Evolutionary conservation across 805 yeast species (phyloP), one percentile per base, ranked within the genome.

Genomic region (Barnettozyma populi): DNA sequence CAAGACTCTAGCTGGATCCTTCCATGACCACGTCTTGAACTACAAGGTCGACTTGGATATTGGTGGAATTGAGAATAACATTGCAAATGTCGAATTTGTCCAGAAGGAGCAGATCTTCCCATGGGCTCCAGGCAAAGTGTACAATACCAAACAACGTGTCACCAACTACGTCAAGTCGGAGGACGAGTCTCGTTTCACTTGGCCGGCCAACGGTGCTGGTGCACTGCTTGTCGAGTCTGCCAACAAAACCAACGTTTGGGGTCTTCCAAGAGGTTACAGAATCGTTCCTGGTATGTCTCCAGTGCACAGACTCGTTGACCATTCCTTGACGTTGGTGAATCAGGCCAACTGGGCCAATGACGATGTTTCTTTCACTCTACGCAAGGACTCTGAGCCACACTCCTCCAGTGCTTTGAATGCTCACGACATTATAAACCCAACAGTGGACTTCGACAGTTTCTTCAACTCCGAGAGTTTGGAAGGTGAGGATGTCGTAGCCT

Each of bases 401-500:
- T 59, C 64, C 1, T 55, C 64, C 8, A 49, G 49, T 36, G 52
- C 52, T 4, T 43, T 56, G 45, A 56, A 56, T 45, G 57, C 57
- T 4, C 53, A 60, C 36, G 62, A 57, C 31, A 47, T 50, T 18
- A 43, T 44, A 18, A 59, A 60, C 34, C 65, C 65, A 40, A 35
- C 49, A n/a, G 59, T 59, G 14, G 39, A 56, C 31, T 61, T 62
- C 29, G 41, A 48, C 43, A 31, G 32, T 2, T 62, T 54, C 52
- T 48, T 62, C 19, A 60, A 60, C 45, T 59, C 55, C 38, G 65
- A 60, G 41, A 51, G 39, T 37, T 23, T 60, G 19, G 59, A 45
- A 27, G 63, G 62, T 29, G 64, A 57, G 44, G 65, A 61, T 41
- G 38, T 61, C 21, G 65, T 61, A 18, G 55, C 53, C n/a, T 61